Evolutionary conservation across 2,329 filamentous ascomycete species (phyloP), one percentile per base, ranked within the genome.

Genomic region (Aspergillus arachidicola): DNA sequence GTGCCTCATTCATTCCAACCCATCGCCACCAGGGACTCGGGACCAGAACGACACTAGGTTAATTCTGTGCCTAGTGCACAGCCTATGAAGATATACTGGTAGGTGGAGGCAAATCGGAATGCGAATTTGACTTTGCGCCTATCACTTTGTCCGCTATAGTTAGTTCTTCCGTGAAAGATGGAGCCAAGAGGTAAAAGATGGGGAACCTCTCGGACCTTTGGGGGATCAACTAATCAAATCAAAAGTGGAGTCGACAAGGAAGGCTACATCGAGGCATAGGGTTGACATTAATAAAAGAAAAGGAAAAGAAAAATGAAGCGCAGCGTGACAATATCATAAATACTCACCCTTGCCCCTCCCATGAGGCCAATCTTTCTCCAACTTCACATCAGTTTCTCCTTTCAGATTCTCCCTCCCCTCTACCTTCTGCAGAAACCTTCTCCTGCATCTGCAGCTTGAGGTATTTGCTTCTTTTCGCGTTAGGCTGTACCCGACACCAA

Each of bases 271-370:
- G 26, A 56, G 30, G 53, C 38, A 26, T 43, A 53, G 28, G 46
- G 28, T 50, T 43, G 55, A 61, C 16, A 50, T 55, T 43, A 34
- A 62, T 53, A 54, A 55, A 58, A 59, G 55, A 57, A 50, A 60
- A 58, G 46, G 41, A 54, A 28, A 30, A 36, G n/a, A 61, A 56
- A 45, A 54, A 51, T 48, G 41, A 50, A 34, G 26, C 3, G 48
- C 28, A 51, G 28, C 28, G 19, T 32, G 16, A 51, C 28, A 12
- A 55, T 55, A 41, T 61, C 55, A 58, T 64, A 64, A 64, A 64
- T 64, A 64, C 48, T 61, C 59, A 51, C 48, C n/a, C 19, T 55
- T 28, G 23, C 59, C 41, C 45, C 38, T 61, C 62, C 59, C 55
- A 59, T 46, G 36, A 16, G 45, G 16, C 36, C 23, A 45, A 14